These are phyloP conservation scores for Syncephalastrum racemosum DNA, from an alignment of 371 early-diverging fungal genomes.

Conservation along the genomic window DNA sequence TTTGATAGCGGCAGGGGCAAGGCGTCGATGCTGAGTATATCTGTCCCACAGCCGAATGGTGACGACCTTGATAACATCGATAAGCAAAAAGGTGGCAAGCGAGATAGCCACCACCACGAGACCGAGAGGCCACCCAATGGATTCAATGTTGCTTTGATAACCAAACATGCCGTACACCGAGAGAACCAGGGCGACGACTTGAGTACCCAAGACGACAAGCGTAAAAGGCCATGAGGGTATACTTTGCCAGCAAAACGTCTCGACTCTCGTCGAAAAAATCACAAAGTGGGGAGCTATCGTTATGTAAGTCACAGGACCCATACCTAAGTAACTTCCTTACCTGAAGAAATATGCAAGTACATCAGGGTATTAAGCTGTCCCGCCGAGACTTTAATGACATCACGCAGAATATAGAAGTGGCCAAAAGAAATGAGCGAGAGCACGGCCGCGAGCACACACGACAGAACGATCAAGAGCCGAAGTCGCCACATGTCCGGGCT, in stretches of 20 bases:
- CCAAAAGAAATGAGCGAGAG: conserved; percentile 78
- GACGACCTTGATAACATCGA: conserved; percentile 84
- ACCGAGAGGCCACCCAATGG: conserved; percentile 59
- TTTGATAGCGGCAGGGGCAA: conserved; percentile 7
- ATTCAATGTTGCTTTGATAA: conserved; percentile 34
- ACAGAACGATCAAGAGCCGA: conserved; percentile 79
- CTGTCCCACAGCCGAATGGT: conserved; percentile 70
- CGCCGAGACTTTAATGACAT: conserved; percentile 49
- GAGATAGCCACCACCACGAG: conserved; percentile 67
- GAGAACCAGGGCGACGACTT: conserved; percentile 88
- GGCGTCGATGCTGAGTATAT: background rate
- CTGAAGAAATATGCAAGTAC: conserved; percentile 90
- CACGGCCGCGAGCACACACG: conserved; percentile 70
- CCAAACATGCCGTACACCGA: conserved; percentile 73
- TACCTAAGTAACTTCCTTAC: conserved; percentile 20
- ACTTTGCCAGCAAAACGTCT: conserved; percentile 88
- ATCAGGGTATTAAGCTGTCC: conserved; percentile 73
- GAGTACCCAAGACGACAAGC: conserved; percentile 83
- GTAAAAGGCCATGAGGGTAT: conserved; percentile 81
- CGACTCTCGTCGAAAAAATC: conserved; percentile 92
- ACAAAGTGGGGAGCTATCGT: conserved; percentile 86
- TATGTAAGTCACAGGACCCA: background rate
- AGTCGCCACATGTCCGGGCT: conserved; percentile 89
- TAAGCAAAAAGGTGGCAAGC: conserved; percentile 67
- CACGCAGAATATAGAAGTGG: conserved; percentile 77